Percentiles rank a stretch among this genome's conserved stretches.
Evolutionary conservation across 108 stramenopile species (phyloP).

Genomic region (Cyclostephanos tholiformis): DNA sequence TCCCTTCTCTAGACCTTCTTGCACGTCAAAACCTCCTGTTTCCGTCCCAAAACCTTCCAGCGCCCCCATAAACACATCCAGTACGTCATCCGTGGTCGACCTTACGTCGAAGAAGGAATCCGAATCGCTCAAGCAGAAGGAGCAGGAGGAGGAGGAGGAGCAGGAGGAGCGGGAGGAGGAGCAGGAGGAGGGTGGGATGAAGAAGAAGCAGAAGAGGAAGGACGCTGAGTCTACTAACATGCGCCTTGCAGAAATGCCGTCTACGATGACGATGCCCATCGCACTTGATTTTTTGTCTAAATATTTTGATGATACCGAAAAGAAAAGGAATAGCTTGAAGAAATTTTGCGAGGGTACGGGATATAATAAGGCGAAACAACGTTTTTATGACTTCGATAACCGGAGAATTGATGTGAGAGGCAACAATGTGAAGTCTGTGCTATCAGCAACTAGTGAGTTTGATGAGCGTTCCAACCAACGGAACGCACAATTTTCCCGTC

Average conservation of each 20-base stretch:
- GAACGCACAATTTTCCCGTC: neutral
- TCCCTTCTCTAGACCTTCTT: neutral
- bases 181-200: neutral
- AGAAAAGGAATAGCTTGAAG: too few species aligned
- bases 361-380: too few species aligned
- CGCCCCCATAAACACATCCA: neutral
- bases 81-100: constrained; percentile 8
- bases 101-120: neutral
- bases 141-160: constrained; percentile 13
- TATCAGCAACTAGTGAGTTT: neutral
- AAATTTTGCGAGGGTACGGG: too few species aligned
- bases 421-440: neutral
- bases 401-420: neutral
- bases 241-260: neutral
- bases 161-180: constrained; percentile 35
- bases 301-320: too few species aligned
- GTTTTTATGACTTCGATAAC: too few species aligned
- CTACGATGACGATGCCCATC: neutral
- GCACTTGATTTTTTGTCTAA: too few species aligned
- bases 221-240: neutral
- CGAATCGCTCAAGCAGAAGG: constrained; percentile 20
- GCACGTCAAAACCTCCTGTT: neutral
- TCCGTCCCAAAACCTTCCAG: neutral
- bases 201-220: constrained; percentile 30
- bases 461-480: neutral